Evolutionary conservation across 164 flowering plant species (phyloP).

Genomic region (Magnolia kwangsiensis): DNA sequence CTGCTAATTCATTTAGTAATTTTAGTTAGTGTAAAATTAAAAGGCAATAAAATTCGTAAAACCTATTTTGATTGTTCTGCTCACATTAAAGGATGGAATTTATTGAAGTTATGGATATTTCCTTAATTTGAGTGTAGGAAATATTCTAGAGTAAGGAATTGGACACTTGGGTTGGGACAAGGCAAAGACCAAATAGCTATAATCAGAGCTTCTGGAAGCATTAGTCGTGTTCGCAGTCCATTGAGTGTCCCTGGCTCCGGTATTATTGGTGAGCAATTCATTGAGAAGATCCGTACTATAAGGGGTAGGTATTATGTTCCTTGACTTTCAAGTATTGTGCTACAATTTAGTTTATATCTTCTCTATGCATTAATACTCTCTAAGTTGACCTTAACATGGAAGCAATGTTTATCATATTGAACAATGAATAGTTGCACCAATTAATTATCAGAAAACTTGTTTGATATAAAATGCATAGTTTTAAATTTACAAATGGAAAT

Average conservation of each 20-base stretch:
- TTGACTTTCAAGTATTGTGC: conserved; percentile 4
- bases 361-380: not conserved
- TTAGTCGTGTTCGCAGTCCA: conserved; percentile 70
- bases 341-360: not conserved
- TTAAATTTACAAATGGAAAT: not conserved
- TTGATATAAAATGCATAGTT: not conserved
- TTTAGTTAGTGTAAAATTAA: too few relatives aligned
- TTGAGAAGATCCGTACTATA: conserved; percentile 56
- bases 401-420: not conserved
- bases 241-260: conserved; percentile 57
- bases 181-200: conserved; percentile 72
- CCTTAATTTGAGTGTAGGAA: conserved; percentile 43
- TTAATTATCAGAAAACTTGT: not conserved
- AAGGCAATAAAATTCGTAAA: too few relatives aligned
- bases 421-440: not conserved
- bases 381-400: not conserved
- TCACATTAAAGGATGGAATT: not conserved
- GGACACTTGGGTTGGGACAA: conserved; percentile 87
- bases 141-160: conserved; percentile 69
- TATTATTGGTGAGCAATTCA: conserved; percentile 68
- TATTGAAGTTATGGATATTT: not conserved
- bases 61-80: too few relatives aligned
- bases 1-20: too few relatives aligned
- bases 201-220: conserved; percentile 90
- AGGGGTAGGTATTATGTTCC: conserved; percentile 36